These are phyloP conservation scores for Diaporthe helianthi DNA, from an alignment of 2,329 filamentous ascomycete species.

Conservation along the genomic window DNA sequence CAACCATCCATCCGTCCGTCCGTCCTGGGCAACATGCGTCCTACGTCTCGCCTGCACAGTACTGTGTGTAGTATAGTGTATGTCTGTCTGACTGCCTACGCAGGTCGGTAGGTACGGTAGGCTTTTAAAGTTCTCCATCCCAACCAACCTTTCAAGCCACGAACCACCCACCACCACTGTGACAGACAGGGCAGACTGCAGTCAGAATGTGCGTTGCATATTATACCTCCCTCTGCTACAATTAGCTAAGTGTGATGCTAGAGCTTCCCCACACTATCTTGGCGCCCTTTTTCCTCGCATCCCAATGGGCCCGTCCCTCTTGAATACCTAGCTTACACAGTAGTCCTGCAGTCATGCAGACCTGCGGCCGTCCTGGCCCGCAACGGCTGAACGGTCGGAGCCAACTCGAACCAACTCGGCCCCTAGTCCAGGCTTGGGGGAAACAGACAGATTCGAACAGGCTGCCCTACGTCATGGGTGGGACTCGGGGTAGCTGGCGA, in stretches of 20 bases:
- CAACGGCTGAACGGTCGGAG: conserved; percentile 14
- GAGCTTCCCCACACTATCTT: conserved; percentile 11
- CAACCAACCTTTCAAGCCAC: background rate
- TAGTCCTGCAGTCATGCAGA: conserved; percentile 11
- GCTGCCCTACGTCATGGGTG: conserved; percentile 21
- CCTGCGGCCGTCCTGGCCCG: conserved; percentile 6
- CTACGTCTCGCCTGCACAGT: background rate
- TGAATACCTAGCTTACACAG: no score
- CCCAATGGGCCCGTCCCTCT: no score
- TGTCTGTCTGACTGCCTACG: background rate
- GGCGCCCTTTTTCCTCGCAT: background rate
- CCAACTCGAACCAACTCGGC: background rate
- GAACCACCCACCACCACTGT: no score
- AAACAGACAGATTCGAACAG: background rate
- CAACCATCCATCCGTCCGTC: background rate
- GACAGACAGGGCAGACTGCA: background rate
- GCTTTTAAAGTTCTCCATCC: background rate
- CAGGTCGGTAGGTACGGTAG: background rate
- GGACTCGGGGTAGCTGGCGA: background rate
- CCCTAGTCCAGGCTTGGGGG: background rate
- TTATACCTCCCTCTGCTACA: background rate
- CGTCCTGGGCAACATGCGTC: background rate
- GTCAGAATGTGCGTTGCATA: background rate
- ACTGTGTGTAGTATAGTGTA: background rate
- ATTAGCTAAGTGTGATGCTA: background rate